phyloP scores from a whole-genome alignment of 164 flowering plant species.

The Euptelea pleiosperma region DNA sequence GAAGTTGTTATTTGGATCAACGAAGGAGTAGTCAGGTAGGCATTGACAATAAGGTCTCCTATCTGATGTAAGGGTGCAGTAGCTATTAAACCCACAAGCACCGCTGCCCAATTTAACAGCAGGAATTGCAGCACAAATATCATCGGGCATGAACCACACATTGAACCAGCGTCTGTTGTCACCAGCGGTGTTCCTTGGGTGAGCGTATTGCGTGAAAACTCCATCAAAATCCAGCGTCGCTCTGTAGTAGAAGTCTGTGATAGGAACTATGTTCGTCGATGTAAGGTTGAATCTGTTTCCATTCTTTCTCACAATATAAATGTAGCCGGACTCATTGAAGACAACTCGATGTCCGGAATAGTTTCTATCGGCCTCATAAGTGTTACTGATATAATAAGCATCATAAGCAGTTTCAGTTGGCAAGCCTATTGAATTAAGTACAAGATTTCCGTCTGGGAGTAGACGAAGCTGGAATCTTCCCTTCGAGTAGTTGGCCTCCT shows the following conservation, averaged over 20 bases:
- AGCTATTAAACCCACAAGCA: conserved; percentile 50
- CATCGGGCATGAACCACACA: conserved; percentile 18
- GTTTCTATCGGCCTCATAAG: background rate
- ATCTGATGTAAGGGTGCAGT: conserved; percentile 26
- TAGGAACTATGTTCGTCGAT: background rate
- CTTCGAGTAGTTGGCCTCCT: too few relatives aligned
- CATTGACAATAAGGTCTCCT: conserved; percentile 34
- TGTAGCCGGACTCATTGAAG: conserved; percentile 7
- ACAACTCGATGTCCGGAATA: conserved; percentile 3
- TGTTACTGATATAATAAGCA: conserved; percentile 12
- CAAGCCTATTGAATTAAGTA: conserved; percentile 7
- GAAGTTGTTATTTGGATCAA: conserved; percentile 29
- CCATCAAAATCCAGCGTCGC: conserved; percentile 46
- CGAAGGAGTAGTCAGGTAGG: conserved; percentile 31
- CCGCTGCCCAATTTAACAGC: conserved; percentile 29
- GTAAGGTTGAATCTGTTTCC: background rate
- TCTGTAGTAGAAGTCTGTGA: conserved; percentile 30
- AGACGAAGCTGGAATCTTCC: too few relatives aligned
- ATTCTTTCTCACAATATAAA: conserved; percentile 4
- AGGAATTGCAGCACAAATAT: conserved; percentile 21
- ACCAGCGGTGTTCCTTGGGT: conserved; percentile 25
- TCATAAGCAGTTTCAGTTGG: background rate
- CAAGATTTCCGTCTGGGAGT: conserved; percentile 22
- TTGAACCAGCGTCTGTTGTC: conserved; percentile 2
- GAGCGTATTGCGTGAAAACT: conserved; percentile 31